Base-by-base conservation (phyloP, 495 filamentous ascomycete genomes). In the Podospora didyma region DNA sequence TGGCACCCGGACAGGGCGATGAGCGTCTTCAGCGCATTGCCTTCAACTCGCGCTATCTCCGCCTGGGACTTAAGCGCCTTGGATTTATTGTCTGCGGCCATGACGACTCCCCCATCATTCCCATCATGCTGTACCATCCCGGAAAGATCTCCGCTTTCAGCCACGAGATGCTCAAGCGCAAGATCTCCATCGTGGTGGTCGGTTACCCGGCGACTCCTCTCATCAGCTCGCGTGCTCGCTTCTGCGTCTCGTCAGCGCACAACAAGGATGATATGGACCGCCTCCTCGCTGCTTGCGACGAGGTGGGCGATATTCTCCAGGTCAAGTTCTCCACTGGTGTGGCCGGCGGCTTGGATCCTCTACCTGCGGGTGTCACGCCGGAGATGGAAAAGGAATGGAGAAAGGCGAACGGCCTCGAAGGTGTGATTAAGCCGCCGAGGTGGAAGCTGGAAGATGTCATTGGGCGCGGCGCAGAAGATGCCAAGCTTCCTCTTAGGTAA, bases 131-230 rank as follows among this genome's bases (percentile, higher is more conserved):
- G 31, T 98, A 96, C 78, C 90, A 96, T 74, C 95, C 94, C 10
- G 94, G 88, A 54, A 98, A 98, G 73, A 96, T 98, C 77, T 89
- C 94, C 7, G 94, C 94, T 31, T 98, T 98, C 73, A 96, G 90
- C 34, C 94, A 96, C 69, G 93, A 97, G 72, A 97, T 98, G 94
- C 82, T 97, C 31, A 87, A 86, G 65, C 89, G 94, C 60, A 97
- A 96, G 73, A 97, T 98, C 58, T 93, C 93, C n/a, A 91, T 97
- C 46, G 94, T 98, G 46, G 88, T 98, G 37, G 94, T 98, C 57
- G 95, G 94, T 46, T 98, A 98, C 66, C 94, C 94, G 1, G 94
- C 94, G 17, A 98, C 94, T n/a, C 94, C 94, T 3, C 81, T 98
- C 51, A 91, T 97, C 55, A 92, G 88, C 47, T 97, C 95, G 6